Base-by-base conservation (phyloP, 2,329 filamentous ascomycete genomes). In the Penicillium sp. region DNA sequence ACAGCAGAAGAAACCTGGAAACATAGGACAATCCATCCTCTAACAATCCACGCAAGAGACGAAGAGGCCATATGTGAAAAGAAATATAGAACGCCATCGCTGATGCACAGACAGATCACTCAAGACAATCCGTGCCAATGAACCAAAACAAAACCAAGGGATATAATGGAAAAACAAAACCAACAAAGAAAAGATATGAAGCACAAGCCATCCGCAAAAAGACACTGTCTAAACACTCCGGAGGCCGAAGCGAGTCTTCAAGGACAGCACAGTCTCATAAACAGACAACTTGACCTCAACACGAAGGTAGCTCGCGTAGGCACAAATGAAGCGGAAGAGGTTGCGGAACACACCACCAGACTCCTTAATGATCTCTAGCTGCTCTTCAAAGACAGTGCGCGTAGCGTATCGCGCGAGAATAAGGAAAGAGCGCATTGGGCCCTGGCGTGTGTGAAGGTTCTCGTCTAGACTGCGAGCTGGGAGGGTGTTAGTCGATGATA, bases 401-500 rank as follows among this genome's bases (percentile, higher is more conserved):
- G 83, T 83, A 18, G 85, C 85, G 66, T 87, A 87, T 35, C 81
- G 79, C 6, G 85, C 85, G 26, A 88, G 80, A 56, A 88, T 87
- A 60, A 88, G 76, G 68, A 88, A 87, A 4, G 82, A 83, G 35
- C 84, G 78, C 47, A 85, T 75, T 1, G 85, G 84, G 1, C 85
- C 85, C 65, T 85, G 74, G 40, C 74, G 74, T n/a, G 78, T 80
- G 52, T 80, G 78, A 16, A 81, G 66, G 69, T 89, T 92, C 78
- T 99, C 94, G 71, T 99, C 94, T 18, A 99, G 82, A 66, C 89
- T 94, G 61, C 94, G 86, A 16, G 94, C 81, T 84, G 57, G 34
- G 20, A 20, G 43, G 32, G 34, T 53, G 50, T 65, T 58, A 59
- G 53, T 35, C 8, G 4, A n/a, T 26, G 32, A 16, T 0, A 35